Percentiles rank a stretch among this genome's conserved stretches.
These are phyloP conservation scores for Brasilioporus rufonigricans DNA, from an alignment of 768 basidiomycete species.

Conservation along the genomic window DNA sequence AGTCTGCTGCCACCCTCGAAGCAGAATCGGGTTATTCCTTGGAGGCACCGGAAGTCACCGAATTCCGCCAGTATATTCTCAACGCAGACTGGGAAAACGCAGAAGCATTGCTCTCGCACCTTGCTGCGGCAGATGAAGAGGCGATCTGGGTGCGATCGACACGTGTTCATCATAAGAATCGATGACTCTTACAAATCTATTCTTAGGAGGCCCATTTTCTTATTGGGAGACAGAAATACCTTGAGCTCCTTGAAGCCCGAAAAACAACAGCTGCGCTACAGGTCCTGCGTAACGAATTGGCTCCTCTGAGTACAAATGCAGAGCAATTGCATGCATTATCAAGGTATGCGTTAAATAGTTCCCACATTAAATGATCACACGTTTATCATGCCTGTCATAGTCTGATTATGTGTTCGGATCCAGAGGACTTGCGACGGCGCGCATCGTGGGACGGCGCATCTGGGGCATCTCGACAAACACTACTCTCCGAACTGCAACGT, in stretches of 20 bases:
- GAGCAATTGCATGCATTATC: conserved; percentile 86
- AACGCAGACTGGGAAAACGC: conserved; percentile 81
- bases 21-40: conserved; percentile 90
- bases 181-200: conserved; percentile 20
- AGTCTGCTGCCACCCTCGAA: conserved; percentile 85
- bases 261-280: conserved; percentile 80
- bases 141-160: conserved; percentile 56
- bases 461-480: conserved; percentile 70
- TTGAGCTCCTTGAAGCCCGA: conserved; percentile 83
- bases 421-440: conserved; percentile 76
- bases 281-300: conserved; percentile 85
- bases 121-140: conserved; percentile 70
- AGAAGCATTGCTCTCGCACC: conserved; percentile 59
- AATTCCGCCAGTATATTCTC: conserved; percentile 78
- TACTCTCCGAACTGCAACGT: conserved; percentile 86
- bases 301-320: conserved; percentile 74
- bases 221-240: conserved; percentile 93
- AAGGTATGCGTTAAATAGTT: conserved; percentile 51
- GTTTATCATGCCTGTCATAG: conserved; percentile 39
- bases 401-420: conserved; percentile 88
- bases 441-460: conserved; percentile 89
- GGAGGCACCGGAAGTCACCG: conserved; percentile 72
- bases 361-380: conserved; percentile 9
- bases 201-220: conserved; percentile 78
- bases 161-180: conserved; percentile 19